phyloP scores from a whole-genome alignment of 345 rosid genomes.

The Eucalyptus pauciflora region DNA sequence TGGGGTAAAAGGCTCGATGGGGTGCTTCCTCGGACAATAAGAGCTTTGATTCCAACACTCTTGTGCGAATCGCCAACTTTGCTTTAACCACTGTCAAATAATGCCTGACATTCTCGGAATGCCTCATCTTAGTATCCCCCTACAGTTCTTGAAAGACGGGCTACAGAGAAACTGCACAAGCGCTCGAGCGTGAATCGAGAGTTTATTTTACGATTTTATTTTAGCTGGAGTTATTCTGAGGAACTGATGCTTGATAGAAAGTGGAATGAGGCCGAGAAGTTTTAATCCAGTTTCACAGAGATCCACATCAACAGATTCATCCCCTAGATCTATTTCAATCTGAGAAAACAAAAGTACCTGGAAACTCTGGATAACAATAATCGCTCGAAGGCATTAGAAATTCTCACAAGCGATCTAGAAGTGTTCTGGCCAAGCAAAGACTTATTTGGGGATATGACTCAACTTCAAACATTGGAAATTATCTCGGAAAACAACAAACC shows the following conservation, averaged over 20 bases:
- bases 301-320: conserved; percentile 29
- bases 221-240: conserved; percentile 21
- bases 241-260: not conserved
- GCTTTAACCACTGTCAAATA: not conserved
- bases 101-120: not conserved
- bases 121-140: conserved; percentile 19
- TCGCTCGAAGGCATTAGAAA: no score
- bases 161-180: conserved; percentile 13
- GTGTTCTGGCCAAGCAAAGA: no score
- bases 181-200: conserved; percentile 22
- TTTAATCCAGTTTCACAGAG: conserved; percentile 38
- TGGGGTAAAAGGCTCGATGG: not conserved
- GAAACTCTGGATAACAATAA: not conserved
- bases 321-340: conserved; percentile 37
- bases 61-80: not conserved
- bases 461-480: no score
- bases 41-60: not conserved
- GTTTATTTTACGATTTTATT: conserved; percentile 22
- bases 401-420: no score
- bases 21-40: not conserved
- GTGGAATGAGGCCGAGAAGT: conserved; percentile 48
- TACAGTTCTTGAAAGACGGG: conserved; percentile 28
- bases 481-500: no score
- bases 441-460: no score
- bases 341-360: conserved; percentile 36